A percentile compares a stretch with the other conserved stretches of the same genome.
Conservation (phyloP, 495 filamentous ascomycete genomes). For the Penicillium coffeae region DNA sequence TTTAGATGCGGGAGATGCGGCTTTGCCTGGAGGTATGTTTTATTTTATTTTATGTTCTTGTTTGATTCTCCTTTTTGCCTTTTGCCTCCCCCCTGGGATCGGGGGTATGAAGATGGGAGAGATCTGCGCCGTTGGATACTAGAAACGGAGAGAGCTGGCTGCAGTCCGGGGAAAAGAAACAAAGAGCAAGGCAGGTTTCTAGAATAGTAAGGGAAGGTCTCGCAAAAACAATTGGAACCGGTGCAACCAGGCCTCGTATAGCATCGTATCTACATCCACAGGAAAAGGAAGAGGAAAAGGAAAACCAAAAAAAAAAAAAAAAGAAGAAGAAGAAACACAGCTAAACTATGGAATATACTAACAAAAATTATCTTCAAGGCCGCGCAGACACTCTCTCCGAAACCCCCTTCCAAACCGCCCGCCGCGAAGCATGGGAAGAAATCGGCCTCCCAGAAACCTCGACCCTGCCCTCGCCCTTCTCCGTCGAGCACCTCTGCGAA, state of each 20-base stretch:
- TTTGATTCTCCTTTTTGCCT: neutral
- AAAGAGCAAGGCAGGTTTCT: neutral
- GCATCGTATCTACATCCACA: no score
- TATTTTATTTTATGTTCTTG: neutral
- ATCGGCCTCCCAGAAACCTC: slow-evolving; percentile 75
- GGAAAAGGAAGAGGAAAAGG: neutral
- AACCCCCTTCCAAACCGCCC: slow-evolving; percentile 67
- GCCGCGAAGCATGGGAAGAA: slow-evolving; percentile 85
- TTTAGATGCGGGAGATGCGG: slow-evolving; percentile 69
- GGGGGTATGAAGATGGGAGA: neutral
- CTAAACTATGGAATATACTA: neutral
- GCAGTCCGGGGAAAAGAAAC: no score
- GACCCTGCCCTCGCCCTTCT: slow-evolving; percentile 58
- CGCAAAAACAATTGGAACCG: no score
- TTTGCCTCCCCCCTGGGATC: neutral
- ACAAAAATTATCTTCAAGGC: slow-evolving; percentile 20
- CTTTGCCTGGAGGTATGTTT: slow-evolving; percentile 75
- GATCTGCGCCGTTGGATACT: neutral
- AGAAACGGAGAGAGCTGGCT: neutral
- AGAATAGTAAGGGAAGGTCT: no score
- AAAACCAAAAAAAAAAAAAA: slow-evolving; percentile 3
- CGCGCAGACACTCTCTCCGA: slow-evolving; percentile 49
- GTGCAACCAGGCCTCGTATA: no score
- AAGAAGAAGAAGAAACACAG: neutral
- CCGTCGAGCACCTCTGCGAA: slow-evolving; percentile 79